Base-by-base conservation (phyloP, 805 yeast genomes). In the Lachancea dasiensis region DNA sequence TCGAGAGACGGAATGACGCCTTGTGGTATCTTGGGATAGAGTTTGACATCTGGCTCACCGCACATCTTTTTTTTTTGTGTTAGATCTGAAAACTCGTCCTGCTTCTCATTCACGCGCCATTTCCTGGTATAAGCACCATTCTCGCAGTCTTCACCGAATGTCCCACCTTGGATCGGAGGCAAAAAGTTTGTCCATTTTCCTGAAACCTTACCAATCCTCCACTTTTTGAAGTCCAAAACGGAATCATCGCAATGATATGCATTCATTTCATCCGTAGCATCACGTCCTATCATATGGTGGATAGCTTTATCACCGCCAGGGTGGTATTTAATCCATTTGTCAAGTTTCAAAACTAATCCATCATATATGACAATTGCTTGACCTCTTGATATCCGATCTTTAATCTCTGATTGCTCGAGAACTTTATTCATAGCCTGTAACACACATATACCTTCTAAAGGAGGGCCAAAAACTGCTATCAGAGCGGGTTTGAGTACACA, bases 271-370 rank as follows among this genome's bases (percentile, higher is more conserved):
- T 86, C 95, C 0, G 92, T 80, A 15, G 95, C 95, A 60, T 86
- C 95, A 40, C 90, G 64, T 2, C 96, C 96, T 3, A 86, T 74
- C 81, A 86, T 70, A 60, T 87, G 96, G 49, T 67, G 68, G 5
- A 87, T 79, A 2, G 94, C 89, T 52, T 77, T 82, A 42, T 81
- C 89, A 4, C 96, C 95, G 11, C 96, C 96, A 0, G 96, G 96
- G 58, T 86, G 96, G 35, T 50, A 67, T 18, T 66, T 67, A 24
- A 86, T 58, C 95, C 95, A 86, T 6, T 61, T 46, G 38, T 86
- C 79, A 41, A 87, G 64, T 47, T 77, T 73, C 28, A 86, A 64
- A 4, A 82, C 94, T 15, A 61, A 43, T 31, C 70, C 63, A 25
- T 79, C 65, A 52, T 75, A 81, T 3, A 86, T 79, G 27, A 86